Conservation (phyloP, 768 basidiomycete genomes). For the Infundibulicybe gibba region DNA sequence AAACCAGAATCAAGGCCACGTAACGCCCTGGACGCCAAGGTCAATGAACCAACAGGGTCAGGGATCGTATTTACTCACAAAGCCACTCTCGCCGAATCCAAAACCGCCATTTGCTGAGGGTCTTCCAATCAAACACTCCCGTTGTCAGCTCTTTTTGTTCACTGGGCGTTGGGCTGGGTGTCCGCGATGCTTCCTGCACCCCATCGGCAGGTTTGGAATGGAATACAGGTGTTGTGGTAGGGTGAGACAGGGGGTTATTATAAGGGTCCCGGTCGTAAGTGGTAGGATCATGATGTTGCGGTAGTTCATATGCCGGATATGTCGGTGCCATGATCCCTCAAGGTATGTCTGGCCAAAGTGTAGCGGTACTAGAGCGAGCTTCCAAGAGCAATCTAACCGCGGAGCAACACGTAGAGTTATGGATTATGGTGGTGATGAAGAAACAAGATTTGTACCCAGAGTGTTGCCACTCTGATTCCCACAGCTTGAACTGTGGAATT, state of each 20-base stretch:
- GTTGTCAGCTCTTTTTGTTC: slow-evolving; percentile 43
- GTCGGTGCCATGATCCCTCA: not conserved
- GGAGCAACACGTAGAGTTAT: too few relatives aligned
- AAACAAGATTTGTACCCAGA: too few relatives aligned
- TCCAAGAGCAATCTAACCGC: too few relatives aligned
- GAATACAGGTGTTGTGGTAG: slow-evolving; percentile 3
- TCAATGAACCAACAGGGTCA: not conserved
- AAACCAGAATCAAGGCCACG: slow-evolving; percentile 39
- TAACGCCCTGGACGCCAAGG: slow-evolving; percentile 40
- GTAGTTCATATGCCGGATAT: not conserved
- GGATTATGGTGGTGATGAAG: too few relatives aligned
- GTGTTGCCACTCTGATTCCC: too few relatives aligned
- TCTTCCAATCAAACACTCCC: slow-evolving; percentile 42
- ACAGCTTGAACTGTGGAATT: too few relatives aligned
- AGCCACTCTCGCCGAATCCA: slow-evolving; percentile 55
- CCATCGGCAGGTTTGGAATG: slow-evolving; percentile 14
- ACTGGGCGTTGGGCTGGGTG: slow-evolving; percentile 65
- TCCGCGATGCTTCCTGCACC: slow-evolving; percentile 26
- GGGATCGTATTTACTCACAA: slow-evolving; percentile 32
- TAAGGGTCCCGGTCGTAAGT: not conserved
- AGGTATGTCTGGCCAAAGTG: too few relatives aligned
- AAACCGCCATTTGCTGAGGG: slow-evolving; percentile 41
- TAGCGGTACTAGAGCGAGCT: too few relatives aligned
- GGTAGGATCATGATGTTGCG: not conserved
- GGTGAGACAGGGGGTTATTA: slow-evolving; percentile 1